phyloP scores from a whole-genome alignment of 1,284 basidiomycete genomes.

The Trichosporon sp. region DNA sequence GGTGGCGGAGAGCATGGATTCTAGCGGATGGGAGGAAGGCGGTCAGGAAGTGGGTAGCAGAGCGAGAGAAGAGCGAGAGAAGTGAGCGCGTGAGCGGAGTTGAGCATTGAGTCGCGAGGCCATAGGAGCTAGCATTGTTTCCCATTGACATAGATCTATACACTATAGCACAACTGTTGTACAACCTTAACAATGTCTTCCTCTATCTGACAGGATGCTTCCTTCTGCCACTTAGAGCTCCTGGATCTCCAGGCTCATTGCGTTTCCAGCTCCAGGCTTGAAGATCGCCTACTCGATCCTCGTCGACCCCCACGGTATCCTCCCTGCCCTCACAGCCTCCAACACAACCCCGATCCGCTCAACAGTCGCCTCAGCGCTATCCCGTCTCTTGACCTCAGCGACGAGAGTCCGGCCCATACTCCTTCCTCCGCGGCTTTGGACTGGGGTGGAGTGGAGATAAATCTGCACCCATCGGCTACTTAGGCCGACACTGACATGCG shows the following conservation, averaged over 20 bases:
- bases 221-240: too few species aligned
- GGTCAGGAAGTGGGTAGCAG: constrained; percentile 53
- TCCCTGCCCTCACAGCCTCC: constrained; percentile 27
- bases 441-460: constrained; percentile 21
- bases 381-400: constrained; percentile 28
- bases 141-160: background rate
- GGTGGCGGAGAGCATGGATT: constrained; percentile 57
- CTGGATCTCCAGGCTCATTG: too few species aligned
- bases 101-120: background rate
- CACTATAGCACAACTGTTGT: background rate
- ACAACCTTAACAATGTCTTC: background rate
- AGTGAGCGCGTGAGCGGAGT: background rate
- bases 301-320: constrained; percentile 28
- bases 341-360: constrained; percentile 28
- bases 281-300: constrained; percentile 1
- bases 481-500: constrained; percentile 26
- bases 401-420: constrained; percentile 23
- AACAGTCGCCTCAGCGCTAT: constrained; percentile 25
- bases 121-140: background rate
- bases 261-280: too few species aligned
- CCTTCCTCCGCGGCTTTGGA: constrained; percentile 11
- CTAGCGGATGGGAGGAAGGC: constrained; percentile 44
- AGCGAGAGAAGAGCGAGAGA: constrained; percentile 31
- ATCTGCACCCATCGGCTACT: constrained; percentile 36
- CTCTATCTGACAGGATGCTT: too few species aligned